Percentiles rank a stretch among this genome's conserved stretches.
Conservation (phyloP, 192 early-diverging fungal species). For the Backusella tuberculispora region DNA sequence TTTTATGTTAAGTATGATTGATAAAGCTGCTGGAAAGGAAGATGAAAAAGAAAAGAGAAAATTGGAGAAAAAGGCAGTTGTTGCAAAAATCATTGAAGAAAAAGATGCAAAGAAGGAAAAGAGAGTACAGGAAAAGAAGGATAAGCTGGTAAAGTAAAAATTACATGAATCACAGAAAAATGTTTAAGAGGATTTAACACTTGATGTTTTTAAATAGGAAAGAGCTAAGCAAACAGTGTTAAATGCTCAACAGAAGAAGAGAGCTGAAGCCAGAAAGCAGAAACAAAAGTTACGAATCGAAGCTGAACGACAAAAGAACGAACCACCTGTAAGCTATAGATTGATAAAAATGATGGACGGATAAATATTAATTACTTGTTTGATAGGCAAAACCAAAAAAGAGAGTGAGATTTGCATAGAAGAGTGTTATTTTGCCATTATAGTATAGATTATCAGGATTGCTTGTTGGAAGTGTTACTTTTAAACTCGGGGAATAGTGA, state of each 20-base stretch:
- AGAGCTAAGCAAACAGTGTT: background rate
- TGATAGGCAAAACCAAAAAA: conserved; percentile 10
- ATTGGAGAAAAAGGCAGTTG: conserved; percentile 10
- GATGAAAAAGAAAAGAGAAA: conserved; percentile 4
- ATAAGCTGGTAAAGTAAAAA: conserved; percentile 7
- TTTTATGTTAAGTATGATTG: background rate
- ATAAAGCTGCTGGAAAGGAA: conserved; percentile 19
- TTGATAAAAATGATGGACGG: background rate
- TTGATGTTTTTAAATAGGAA: background rate
- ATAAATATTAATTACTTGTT: background rate
- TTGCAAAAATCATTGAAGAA: conserved; percentile 19
- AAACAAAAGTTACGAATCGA: background rate
- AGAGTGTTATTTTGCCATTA: background rate
- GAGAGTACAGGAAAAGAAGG: background rate
- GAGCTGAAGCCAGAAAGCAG: conserved; percentile 2
- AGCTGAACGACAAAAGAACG: background rate
- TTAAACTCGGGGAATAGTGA: too few relatives aligned
- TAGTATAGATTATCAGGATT: too few relatives aligned
- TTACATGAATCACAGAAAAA: too few relatives aligned
- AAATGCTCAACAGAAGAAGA: conserved; percentile 13
- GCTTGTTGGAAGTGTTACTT: too few relatives aligned
- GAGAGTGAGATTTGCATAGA: conserved; percentile 21
- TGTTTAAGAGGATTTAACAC: background rate
- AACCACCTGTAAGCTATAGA: background rate
- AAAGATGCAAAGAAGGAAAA: conserved; percentile 7